phyloP scores from a whole-genome alignment of 2,329 filamentous ascomycete species.

The Nigrograna mackinnonii region DNA sequence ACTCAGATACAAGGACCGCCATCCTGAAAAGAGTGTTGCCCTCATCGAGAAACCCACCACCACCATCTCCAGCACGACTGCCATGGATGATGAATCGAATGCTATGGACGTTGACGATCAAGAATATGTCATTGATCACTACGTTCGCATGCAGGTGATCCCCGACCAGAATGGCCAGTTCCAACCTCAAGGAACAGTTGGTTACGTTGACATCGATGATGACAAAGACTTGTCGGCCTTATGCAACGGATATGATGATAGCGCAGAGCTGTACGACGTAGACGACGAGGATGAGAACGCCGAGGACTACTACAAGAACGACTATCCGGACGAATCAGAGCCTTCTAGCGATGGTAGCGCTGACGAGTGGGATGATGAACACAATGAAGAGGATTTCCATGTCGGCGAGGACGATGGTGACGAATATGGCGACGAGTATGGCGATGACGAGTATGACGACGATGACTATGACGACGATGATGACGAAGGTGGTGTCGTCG shows the following conservation, averaged over 20 bases:
- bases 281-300: conserved; percentile 69
- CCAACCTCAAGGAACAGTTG: conserved; percentile 32
- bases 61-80: too few relatives aligned
- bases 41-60: conserved; percentile 16
- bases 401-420: too few relatives aligned
- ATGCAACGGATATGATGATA: conserved; percentile 56
- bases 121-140: conserved; percentile 66
- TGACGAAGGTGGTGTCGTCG: too few relatives aligned
- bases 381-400: too few relatives aligned
- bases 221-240: conserved; percentile 62
- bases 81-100: too few relatives aligned
- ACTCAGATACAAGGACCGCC: conserved; percentile 36
- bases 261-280: conserved; percentile 58
- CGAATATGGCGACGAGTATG: too few relatives aligned
- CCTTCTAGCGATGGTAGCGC: too few relatives aligned
- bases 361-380: too few relatives aligned
- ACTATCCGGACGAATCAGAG: conserved; percentile 85
- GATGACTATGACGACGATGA: too few relatives aligned
- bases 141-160: conserved; percentile 53
- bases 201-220: conserved; percentile 54
- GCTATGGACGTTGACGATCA: conserved; percentile 44
- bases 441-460: too few relatives aligned
- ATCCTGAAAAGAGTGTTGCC: conserved; percentile 28
- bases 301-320: conserved; percentile 77
- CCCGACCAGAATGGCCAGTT: conserved; percentile 36